phyloP scores from a whole-genome alignment of 164 flowering plant species.

The Echeveria elegans region DNA sequence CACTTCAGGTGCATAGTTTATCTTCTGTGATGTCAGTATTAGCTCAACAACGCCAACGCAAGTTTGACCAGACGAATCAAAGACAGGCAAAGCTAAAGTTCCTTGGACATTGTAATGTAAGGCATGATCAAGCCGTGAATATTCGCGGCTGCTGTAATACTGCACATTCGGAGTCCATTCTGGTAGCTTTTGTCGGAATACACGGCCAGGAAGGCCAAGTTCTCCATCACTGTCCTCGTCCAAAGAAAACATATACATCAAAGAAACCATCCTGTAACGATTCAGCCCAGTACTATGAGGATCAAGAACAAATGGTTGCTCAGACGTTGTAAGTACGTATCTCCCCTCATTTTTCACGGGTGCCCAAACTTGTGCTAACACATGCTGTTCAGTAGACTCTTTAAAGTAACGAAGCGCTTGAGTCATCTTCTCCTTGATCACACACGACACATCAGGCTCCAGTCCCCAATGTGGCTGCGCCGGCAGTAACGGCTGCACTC shows the following conservation, averaged over 20 bases:
- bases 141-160: constrained; percentile 77
- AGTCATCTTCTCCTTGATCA: constrained; percentile 83
- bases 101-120: constrained; percentile 70
- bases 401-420: constrained; percentile 79
- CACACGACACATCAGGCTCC: constrained; percentile 51
- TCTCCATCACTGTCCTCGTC: constrained; percentile 64
- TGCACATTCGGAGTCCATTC: constrained; percentile 99
- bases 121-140: constrained; percentile 72
- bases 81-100: constrained; percentile 88
- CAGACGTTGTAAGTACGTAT: constrained; percentile 79
- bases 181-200: constrained; percentile 69
- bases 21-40: constrained; percentile 81
- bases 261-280: constrained; percentile 73
- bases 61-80: constrained; percentile 77
- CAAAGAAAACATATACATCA: constrained; percentile 62
- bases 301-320: constrained; percentile 89
- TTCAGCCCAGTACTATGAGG: constrained; percentile 69
- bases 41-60: constrained; percentile 96
- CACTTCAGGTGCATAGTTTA: constrained; percentile 87
- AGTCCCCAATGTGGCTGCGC: constrained; percentile 17
- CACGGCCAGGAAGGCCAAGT: constrained; percentile 95
- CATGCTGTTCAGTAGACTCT: constrained; percentile 69
- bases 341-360: constrained; percentile 65
- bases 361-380: constrained; percentile 95
- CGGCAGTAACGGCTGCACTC: constrained; percentile 21